Conservation (phyloP, 2,329 filamentous ascomycete species). For the Aspergillus tubingensis region DNA sequence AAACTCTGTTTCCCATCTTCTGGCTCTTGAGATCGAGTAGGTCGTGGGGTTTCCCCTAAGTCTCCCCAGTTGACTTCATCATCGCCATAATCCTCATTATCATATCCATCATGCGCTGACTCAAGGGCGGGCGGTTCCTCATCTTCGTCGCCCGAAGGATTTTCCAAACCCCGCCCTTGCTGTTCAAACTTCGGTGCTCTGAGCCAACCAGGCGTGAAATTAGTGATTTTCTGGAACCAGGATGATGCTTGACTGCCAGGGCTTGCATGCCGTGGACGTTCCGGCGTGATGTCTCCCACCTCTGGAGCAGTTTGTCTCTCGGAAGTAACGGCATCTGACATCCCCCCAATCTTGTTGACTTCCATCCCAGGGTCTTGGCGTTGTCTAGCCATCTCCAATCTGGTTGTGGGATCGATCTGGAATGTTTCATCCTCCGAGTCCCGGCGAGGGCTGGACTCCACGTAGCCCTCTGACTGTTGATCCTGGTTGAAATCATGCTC, state of each 20-base stretch:
- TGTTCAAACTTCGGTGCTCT: constrained; percentile 32
- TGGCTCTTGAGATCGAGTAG: constrained; percentile 4
- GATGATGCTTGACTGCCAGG: constrained; percentile 32
- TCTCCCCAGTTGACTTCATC: constrained; percentile 15
- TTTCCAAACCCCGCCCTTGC: constrained; percentile 9
- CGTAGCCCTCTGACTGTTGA: constrained; percentile 26
- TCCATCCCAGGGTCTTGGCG: constrained; percentile 12
- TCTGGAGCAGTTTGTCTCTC: constrained; percentile 19
- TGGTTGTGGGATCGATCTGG: constrained; percentile 27
- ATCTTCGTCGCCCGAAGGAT: constrained; percentile 21
- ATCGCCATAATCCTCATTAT: neutral
- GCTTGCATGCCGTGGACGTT: constrained; percentile 17
- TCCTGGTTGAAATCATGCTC: constrained; percentile 23
- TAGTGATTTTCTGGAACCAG: constrained; percentile 41
- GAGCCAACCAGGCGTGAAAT: constrained; percentile 37
- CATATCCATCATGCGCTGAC: neutral
- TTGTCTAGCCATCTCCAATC: constrained; percentile 21
- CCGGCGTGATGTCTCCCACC: constrained; percentile 26
- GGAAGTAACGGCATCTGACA: constrained; percentile 18
- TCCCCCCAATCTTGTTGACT: constrained; percentile 14
- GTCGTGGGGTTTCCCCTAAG: constrained; percentile 19
- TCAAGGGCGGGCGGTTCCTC: constrained; percentile 16
- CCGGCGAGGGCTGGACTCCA: constrained; percentile 29
- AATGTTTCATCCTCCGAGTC: constrained; percentile 25
- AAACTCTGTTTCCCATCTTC: constrained; percentile 13